A percentile compares a stretch with the other conserved stretches of the same genome.
These are phyloP conservation scores for Mariannaea sp. DNA, from an alignment of 2,329 filamentous ascomycete species.

Conservation along the genomic window DNA sequence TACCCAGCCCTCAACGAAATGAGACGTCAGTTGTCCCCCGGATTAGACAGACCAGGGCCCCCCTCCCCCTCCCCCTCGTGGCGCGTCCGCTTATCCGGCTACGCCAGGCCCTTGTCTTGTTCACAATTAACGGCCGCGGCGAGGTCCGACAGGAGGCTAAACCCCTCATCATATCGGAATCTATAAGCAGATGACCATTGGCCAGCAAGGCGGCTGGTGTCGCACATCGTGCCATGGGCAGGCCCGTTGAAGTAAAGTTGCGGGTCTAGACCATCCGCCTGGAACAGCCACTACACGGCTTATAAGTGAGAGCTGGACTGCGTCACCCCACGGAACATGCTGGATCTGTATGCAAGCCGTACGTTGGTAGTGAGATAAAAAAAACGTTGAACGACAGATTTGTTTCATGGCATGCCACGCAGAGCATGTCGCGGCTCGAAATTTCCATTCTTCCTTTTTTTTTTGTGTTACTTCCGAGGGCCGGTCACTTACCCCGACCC, in stretches of 20 bases:
- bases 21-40: neutral
- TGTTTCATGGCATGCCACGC: neutral
- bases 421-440: neutral
- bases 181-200: conserved; percentile 15
- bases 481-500: conserved; percentile 12
- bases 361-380: conserved; percentile 17
- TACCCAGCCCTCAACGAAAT: conserved; percentile 17
- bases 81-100: conserved; percentile 28
- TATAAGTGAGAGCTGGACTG: conserved; percentile 11
- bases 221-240: conserved; percentile 31
- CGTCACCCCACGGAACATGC: conserved; percentile 17
- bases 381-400: conserved; percentile 3
- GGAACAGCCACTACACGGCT: conserved; percentile 5
- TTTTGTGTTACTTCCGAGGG: too few species aligned
- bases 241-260: conserved; percentile 16
- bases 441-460: too few species aligned
- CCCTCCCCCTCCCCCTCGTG: neutral
- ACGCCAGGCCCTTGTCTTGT: conserved; percentile 10
- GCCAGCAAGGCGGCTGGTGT: conserved; percentile 22
- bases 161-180: conserved; percentile 24
- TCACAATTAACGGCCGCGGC: conserved; percentile 19
- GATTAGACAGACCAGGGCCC: neutral
- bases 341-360: conserved; percentile 10
- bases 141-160: conserved; percentile 23
- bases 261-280: conserved; percentile 20